Evolutionary conservation across 805 yeast genomes (phyloP), one percentile per base, ranked within the genome.

Genomic region (Yarrowia alimentaria): DNA sequence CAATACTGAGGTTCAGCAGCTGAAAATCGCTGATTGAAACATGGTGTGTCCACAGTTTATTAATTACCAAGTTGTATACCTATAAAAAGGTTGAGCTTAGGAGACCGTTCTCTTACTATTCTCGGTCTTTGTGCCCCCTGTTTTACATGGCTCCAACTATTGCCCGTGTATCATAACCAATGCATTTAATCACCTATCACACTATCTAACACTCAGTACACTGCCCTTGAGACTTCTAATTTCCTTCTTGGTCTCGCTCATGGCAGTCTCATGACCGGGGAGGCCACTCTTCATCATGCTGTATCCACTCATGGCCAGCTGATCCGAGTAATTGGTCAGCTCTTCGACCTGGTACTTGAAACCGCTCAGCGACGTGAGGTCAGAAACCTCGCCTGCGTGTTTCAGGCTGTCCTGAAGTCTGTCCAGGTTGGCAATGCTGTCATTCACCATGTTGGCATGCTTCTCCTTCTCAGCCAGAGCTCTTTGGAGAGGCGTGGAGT

Each of bases 341-440:
- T 31, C 50, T 22, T 43, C 50, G 12, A 43, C 37, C 37, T 43
- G 50, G 37, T 30, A 30, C 22, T 43, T 43, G 50, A 30, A 43
- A 4, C 37, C 50, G 6, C 28, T 20, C 21, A 43, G 10, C 2
- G 50, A 26, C 3, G 35, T 30, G 28, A 43, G 12, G 9, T 43
- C 50, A 9, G 30, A 22, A 10, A 31, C 35, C n/a, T 43, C 37
- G 5, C 37, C 37, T 3, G 37, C 37, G 8, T 22, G 28, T n/a
- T 43, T 43, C n/a, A 43, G 22, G 10, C 30, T 21, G 18, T 43
- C 37, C 2, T 29, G 16, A 17, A 43, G 17, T n/a, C 30, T 21
- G 22, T 43, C 37, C 37, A 43, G 29, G 5, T 43, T 43, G 16
- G 14, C 37, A 20, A 43, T 30, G 6, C 37, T 30, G 17, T 43